Conservation (phyloP, 305 asterid species). For the Fraxinus latifolia region DNA sequence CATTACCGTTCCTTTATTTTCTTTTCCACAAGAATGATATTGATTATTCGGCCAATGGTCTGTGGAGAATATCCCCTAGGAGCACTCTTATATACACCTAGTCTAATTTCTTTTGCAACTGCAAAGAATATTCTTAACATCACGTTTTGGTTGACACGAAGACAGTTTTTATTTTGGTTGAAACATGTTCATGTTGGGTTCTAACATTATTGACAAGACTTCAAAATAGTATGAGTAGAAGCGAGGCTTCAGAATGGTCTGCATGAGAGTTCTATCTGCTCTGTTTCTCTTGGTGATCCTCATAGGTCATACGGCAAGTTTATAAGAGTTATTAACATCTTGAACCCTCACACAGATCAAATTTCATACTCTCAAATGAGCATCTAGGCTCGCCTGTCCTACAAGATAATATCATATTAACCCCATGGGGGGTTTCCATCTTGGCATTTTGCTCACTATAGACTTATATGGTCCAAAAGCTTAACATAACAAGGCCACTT, state of each 20-base stretch:
- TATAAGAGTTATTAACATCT: neutral
- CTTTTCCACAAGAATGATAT: slow-evolving; percentile 1
- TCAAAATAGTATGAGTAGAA: neutral
- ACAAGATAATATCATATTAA: neutral
- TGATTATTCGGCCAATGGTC: neutral
- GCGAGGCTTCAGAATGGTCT: neutral
- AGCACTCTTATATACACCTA: neutral
- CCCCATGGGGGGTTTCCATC: neutral
- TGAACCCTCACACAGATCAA: neutral
- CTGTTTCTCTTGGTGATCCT: neutral
- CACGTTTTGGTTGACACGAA: too few relatives aligned
- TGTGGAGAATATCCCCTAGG: neutral
- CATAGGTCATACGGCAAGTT: neutral
- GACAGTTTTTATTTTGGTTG: neutral
- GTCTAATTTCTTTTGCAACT: neutral
- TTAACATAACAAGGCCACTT: neutral
- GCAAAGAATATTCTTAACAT: neutral
- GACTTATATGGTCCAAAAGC: neutral
- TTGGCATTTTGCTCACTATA: neutral
- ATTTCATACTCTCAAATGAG: neutral
- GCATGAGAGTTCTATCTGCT: neutral
- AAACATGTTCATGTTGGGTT: neutral
- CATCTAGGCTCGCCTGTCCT: neutral
- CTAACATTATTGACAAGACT: neutral
- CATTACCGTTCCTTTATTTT: slow-evolving; percentile 11